Evolutionary conservation across 352 stramenopile genomes (phyloP), one percentile per base, ranked within the genome.

Genomic region (Phytophthora idaei): DNA sequence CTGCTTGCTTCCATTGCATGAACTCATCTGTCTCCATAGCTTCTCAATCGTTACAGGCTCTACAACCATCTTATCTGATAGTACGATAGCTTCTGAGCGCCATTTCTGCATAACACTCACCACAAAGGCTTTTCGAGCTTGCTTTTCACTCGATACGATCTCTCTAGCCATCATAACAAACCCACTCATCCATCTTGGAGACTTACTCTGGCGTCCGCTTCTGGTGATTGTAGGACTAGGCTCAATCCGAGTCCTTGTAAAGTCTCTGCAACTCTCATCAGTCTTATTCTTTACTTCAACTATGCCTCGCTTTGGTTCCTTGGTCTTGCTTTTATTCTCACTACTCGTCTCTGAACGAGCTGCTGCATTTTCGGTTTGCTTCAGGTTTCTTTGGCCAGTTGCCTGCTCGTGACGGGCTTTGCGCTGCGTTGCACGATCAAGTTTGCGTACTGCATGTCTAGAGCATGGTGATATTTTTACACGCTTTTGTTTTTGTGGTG

Each of bases 341-440:
- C 44, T 49, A 11, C 21, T 49, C 44, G 44, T 15, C 9, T 49
- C 44, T 49, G 17, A 31, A 49, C 44, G 36, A 49, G 44, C 44
- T 49, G 44, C 25, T 49, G n/a, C 11, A 3, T 11, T n/a, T n/a
- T n/a, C 11, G 7, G 36, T 42, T 42, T 15, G 15, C 44, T 49
- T 49, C 44, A 49, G 44, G 44, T 14, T 25, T 12, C 44, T 49
- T 49, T 28, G 17, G 8, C 6, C 44, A 29, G 17, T 31, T 28
- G 12, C 44, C 44, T 49, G 44, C 44, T 31, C 44, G 2, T n/a
- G 6, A 49, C 12, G 44, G 6, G 5, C 29, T 51, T n/a, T 42
- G 36, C 11, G 36, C 36, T 42, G 36, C 12, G 5, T 7, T 42
- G 36, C 36, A 42, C 36, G 36, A 42, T 42, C 36, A 15, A 42